Evolutionary conservation across 129 eudicot species (phyloP), one percentile per base, ranked within the genome.

Genomic region (Daucus carota): DNA sequence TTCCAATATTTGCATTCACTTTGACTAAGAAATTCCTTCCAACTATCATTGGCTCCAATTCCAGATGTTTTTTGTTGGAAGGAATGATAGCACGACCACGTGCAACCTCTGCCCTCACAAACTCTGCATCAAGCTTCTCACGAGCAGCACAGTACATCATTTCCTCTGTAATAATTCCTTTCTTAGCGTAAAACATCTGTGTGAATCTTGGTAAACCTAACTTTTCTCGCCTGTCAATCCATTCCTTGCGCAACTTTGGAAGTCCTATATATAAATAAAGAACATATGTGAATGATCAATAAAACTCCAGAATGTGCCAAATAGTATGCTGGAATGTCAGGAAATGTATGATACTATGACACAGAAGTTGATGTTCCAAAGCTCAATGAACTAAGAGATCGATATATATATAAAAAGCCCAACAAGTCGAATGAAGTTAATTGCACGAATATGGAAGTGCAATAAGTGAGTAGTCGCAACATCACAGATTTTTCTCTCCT

Each of bases 81-180:
- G 99, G 99, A 45, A 95, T 95, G 78, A 95, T 95, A 72, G 99
- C 99, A 73, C 99, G 97, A 3, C 99, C 99, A 71, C 97, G 96
- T 14, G 99, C 97, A 42, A 95, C 99, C 81, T 95, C 99, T 20
- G 97, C 87, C 78, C 99, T 72, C 74, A 95, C 97, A 63, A 95
- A 95, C 73, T 91, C 99, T 4, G 97, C 96, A 78, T 95, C 99
- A 42, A 95, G 96, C 29, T 88, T 89, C 73, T 95, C 99, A 7
- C 99, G 96, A 66, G 97, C 83, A 50, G 99, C 99, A 81, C 99
- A 95, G 87, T 77, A 95, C 62, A 88, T 75, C 99, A 95, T 95
- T 72, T 95, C 99, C 84, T 95, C 97, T 1, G 99, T 95, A 28
- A 95, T 84, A 46, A 88, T 83, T 34, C 97, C 97, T 60, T 92